These are phyloP conservation scores for Solanum hybrid DNA, from an alignment of 305 asterid genomes.

Conservation along the genomic window DNA sequence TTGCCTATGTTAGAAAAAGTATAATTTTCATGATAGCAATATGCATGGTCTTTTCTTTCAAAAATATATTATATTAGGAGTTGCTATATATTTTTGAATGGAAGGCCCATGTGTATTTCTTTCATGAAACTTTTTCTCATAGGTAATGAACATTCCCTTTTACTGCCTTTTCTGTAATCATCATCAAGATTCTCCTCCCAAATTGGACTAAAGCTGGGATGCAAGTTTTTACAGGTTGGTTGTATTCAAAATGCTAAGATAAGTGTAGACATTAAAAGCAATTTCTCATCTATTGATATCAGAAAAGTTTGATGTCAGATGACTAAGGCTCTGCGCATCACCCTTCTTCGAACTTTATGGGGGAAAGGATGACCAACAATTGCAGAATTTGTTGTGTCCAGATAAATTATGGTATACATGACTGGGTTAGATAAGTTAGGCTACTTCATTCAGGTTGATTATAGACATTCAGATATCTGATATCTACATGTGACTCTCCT, in stretches of 20 bases:
- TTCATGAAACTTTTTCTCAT: conserved; percentile 6
- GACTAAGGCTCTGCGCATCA: neutral
- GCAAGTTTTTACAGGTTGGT: neutral
- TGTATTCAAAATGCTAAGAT: neutral
- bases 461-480: neutral
- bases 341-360: neutral
- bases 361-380: neutral
- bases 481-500: neutral
- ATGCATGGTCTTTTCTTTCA: conserved; percentile 22
- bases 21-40: conserved; percentile 13
- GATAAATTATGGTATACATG: neutral
- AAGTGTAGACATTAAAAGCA: neutral
- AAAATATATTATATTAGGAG: conserved; percentile 10
- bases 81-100: conserved; percentile 27
- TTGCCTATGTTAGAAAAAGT: neutral
- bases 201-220: neutral
- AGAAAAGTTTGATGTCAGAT: neutral
- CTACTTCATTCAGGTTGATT: neutral
- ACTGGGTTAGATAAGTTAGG: neutral
- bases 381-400: neutral
- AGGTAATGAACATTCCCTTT: neutral
- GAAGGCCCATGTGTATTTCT: conserved; percentile 24
- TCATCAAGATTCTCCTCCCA: neutral
- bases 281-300: neutral
- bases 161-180: neutral